A percentile compares a stretch with the other conserved stretches of the same genome.
These are phyloP conservation scores for Guillardia theta DNA, from an alignment of 78 protist genomes.

Conservation along the genomic window DNA sequence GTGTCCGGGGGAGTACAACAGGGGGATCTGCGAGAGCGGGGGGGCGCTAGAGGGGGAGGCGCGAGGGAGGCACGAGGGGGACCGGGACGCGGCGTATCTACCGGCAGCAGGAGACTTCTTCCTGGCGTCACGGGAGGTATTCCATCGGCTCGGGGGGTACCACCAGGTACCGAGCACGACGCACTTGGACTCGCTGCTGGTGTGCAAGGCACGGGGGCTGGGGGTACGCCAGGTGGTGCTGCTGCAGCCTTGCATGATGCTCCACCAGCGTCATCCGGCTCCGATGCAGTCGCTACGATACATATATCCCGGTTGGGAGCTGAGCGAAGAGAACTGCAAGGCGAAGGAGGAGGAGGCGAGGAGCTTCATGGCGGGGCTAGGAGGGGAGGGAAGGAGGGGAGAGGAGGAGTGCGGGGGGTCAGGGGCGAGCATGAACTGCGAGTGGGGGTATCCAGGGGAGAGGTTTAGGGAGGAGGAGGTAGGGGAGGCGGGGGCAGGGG, in stretches of 20 bases:
- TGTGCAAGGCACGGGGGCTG: neutral
- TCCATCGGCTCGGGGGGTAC: neutral
- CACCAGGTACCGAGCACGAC: constrained; percentile 14
- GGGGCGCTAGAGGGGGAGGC: neutral
- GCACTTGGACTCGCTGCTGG: neutral
- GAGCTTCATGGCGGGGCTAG: too few species aligned
- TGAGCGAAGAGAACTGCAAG: neutral
- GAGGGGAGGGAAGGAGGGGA: too few species aligned
- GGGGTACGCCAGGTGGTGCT: neutral
- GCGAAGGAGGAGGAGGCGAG: neutral
- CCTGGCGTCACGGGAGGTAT: neutral
- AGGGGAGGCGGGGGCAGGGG: too few species aligned
- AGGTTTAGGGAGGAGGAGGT: too few species aligned
- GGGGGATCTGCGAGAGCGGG: neutral
- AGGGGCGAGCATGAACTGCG: too few species aligned
- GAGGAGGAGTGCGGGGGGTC: too few species aligned
- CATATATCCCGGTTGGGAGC: neutral
- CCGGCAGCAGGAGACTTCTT: neutral
- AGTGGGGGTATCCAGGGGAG: too few species aligned
- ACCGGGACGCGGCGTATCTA: neutral
- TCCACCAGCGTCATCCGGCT: neutral
- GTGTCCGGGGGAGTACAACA: neutral
- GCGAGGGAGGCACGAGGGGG: neutral
- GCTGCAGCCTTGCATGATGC: neutral
- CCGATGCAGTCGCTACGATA: neutral